These are phyloP conservation scores for Trichophyton simii DNA, from an alignment of 2,329 filamentous ascomycete genomes.

Conservation along the genomic window DNA sequence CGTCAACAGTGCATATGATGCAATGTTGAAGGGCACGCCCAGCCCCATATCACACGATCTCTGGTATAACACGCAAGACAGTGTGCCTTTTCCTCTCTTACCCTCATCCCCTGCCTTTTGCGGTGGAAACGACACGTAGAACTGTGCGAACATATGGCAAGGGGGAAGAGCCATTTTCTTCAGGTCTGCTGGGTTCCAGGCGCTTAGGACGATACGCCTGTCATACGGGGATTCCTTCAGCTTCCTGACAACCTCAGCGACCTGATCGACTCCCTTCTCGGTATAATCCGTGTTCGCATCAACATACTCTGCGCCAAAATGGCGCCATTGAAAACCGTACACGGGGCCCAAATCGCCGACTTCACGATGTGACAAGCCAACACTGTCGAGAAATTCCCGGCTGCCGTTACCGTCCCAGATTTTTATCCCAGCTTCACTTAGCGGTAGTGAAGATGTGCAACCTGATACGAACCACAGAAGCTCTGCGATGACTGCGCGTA, in stretches of 20 bases:
- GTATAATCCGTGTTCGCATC: conserved; percentile 70
- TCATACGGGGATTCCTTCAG: conserved; percentile 75
- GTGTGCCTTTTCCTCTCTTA: conserved; percentile 42
- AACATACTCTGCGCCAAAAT: conserved; percentile 85
- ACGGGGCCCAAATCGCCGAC: conserved; percentile 88
- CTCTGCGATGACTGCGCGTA: conserved; percentile 77
- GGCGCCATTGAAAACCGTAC: conserved; percentile 97
- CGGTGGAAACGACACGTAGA: conserved; percentile 71
- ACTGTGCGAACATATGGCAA: conserved; percentile 96
- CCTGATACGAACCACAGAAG: conserved; percentile 92
- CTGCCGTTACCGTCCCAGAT: conserved; percentile 98
- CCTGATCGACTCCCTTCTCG: conserved; percentile 81
- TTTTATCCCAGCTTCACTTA: conserved; percentile 71
- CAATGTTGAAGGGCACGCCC: conserved; percentile 96
- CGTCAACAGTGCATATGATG: conserved; percentile 80
- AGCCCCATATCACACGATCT: conserved; percentile 93
- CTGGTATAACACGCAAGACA: conserved; percentile 88
- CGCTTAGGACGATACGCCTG: conserved; percentile 74
- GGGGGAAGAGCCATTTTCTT: conserved; percentile 83
- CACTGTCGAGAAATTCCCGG: conserved; percentile 74
- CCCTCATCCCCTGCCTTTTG: conserved; percentile 19
- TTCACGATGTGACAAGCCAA: conserved; percentile 68
- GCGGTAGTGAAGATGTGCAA: conserved; percentile 62
- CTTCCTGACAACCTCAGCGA: conserved; percentile 81
- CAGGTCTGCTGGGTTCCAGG: conserved; percentile 86